Base-by-base conservation (phyloP, 2,329 filamentous ascomycete genomes). In the Fusarium bactridioides region DNA sequence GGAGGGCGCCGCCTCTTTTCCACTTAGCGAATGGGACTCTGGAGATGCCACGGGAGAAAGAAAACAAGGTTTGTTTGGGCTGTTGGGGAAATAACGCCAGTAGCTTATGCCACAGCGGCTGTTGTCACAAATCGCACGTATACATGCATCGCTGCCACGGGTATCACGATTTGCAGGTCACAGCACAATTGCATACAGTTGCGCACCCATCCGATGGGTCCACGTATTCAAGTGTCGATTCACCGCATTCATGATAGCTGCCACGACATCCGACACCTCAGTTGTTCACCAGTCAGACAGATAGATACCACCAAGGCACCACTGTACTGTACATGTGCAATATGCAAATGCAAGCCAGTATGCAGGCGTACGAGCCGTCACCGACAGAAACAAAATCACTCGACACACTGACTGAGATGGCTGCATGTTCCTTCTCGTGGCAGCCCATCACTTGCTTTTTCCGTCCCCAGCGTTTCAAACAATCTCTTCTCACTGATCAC, bases 161-260 rank as follows among this genome's bases (percentile, higher is more conserved):
- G 27, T 60, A 62, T 43, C 33, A 25, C 61, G 53, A 53, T 47
- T 56, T 55, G 51, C 51, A 57, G 54, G 44, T 44, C 45, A 67
- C 70, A 31, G 19, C 47, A 70, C 48, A 51, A 51, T 21, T 58
- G 29, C 47, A 13, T 23, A 50, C 56, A 51, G 31, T 31, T 53
- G 35, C 45, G 35, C 59, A 72, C 70, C 53, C 27, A 56, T 44
- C 25, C 31, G 35, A 59, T 58, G 70, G 65, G 47, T 60, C 70
- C 70, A 72, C 70, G 70, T 73, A 71, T 71, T 57, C 57, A 37
- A 50, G 40, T 25, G 60, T 68, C 35, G 62, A 64, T 69, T 70
- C 70, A 68, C 70, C 48, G 62, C 70, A 64, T 71, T 43, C 43
- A 70, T 53, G 12, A 50, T 45, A 19, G 41, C 55, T 73, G 55